Evolutionary conservation across 305 asterid species (phyloP), one percentile per base, ranked within the genome.

Genomic region (Plantago coronopus): DNA sequence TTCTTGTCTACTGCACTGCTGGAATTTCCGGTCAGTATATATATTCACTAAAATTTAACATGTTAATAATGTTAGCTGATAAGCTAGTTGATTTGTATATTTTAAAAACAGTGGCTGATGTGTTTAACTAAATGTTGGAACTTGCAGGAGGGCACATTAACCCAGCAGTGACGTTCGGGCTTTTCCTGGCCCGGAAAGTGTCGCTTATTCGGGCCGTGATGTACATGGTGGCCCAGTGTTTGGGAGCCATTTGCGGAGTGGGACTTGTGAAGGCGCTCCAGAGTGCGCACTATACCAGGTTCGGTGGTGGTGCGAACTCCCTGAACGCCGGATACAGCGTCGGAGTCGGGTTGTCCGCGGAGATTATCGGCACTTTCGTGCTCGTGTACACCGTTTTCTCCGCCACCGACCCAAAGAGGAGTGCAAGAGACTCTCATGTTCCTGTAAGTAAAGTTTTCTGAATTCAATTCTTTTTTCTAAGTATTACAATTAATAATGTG

Each of bases 321-420:
- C 73, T 81, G 7, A 29, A 54, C 58, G 50, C 17, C 46, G 79
- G 78, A 37, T 65, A 70, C 69, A 75, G 66, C 81, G 65, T 61
- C 48, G 81, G 86, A 25, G 76, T 71, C 2, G 86, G 86, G 25
- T 42, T 81, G 43, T 49, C 75, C 1, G 86, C 86, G 2, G 86
- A 81, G 83, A 81, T 81, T 59, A 78, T 81, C 56, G 85, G 85
- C 44, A 79, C 85, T n/a, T 79, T 79, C 61, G 84, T 79, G 48
- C 78, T 79, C 4, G 94, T 85, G 53, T 85, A 82, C 86, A 85
- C 94, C 12, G 95, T 86, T 46, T 87, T 87, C 78, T 84, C 95
- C 47, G 95, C 95, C 76, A 87, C 95, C 15, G 95, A 87, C 65
- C 94, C 95, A 53, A 87, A 87, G 71, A 79, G 95, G 68, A 87